Evolutionary conservation across 1,284 basidiomycete genomes (phyloP), one percentile per base, ranked within the genome.

Genomic region (Cryptococcus floricola): DNA sequence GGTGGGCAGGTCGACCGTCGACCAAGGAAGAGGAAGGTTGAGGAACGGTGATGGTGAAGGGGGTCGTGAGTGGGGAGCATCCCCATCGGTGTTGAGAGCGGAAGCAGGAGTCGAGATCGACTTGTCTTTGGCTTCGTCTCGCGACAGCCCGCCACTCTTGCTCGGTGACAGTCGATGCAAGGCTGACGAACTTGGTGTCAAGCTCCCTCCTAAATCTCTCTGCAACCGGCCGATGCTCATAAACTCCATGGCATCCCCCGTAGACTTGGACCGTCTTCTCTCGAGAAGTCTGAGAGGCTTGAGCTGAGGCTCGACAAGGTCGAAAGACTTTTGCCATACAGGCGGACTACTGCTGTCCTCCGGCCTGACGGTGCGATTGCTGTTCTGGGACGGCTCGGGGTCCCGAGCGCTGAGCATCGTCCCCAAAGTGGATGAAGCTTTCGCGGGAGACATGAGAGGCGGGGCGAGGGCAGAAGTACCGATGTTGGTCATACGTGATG

Each of bases 1-100:
- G 1, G 50, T 23, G 0, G 50, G 50, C 10, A 55, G 44, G 0
- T 60, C 39, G 18, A 54, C 49, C 3, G 61, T 49, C 16, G 57
- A 49, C 65, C 63, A 67, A 6, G 65, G 65, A 3, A 64, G 53
- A 13, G 63, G 61, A 1, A 64, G 28, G 28, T 55, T 52, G 3
- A 54, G 52, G 54, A 61, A 62, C 10, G 51, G 46, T 16, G 46
- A 48, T 3, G 39, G 41, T 1, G 47, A 23, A 5, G 38, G 25
- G 12, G 42, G 4, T 12, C 8, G 19, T 5, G 50, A 48, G 8
- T 27, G 42, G 12, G 43, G 34, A n/a, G 55, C 41, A 1, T 50
- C 37, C 23, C 48, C 18, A 25, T 19, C 34, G 23, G 3, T 10
- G 6, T 51, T 48, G 12, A 23, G 39, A 5, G 18, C 37, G 13